A percentile compares a stretch with the other conserved stretches of the same genome.
Evolutionary conservation across 2,329 filamentous ascomycete species (phyloP).

Genomic region (Alternaria sp.): DNA sequence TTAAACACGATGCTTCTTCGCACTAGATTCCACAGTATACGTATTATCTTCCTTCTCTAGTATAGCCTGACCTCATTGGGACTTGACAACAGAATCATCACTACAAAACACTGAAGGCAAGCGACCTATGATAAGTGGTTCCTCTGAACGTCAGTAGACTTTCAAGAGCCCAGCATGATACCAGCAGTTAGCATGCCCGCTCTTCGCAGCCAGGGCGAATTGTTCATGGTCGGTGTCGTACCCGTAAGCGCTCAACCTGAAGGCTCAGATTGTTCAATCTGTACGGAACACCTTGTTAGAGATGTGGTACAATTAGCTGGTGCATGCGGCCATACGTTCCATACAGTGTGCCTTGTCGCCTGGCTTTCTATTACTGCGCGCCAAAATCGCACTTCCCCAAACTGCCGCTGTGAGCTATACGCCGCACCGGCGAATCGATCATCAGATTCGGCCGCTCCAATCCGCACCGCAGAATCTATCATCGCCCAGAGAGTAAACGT

Average conservation of each 20-base stretch:
- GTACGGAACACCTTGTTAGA: background rate
- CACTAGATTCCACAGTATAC: background rate
- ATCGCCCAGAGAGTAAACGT: background rate
- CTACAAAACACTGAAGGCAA: background rate
- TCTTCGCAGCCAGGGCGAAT: conserved; percentile 11
- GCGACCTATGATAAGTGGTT: background rate
- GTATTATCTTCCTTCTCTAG: background rate
- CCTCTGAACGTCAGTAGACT: background rate
- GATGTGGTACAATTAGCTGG: conserved; percentile 6
- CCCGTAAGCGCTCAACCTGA: background rate
- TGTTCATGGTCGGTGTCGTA: conserved; percentile 5
- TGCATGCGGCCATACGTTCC: conserved; percentile 10
- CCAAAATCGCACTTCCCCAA: conserved; percentile 3
- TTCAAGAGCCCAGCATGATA: background rate
- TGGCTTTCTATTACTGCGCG: background rate
- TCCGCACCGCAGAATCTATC: background rate
- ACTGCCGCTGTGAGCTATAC: conserved; percentile 10
- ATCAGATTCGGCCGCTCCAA: background rate
- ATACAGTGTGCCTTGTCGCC: conserved; percentile 3
- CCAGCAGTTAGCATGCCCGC: background rate
- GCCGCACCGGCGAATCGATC: background rate
- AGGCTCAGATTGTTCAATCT: background rate
- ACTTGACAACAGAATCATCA: background rate
- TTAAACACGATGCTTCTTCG: background rate
- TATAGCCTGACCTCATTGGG: background rate